Evolutionary conservation across 2,329 filamentous ascomycete species (phyloP), one percentile per base, ranked within the genome.

Genomic region (Botrytis squamosa): DNA sequence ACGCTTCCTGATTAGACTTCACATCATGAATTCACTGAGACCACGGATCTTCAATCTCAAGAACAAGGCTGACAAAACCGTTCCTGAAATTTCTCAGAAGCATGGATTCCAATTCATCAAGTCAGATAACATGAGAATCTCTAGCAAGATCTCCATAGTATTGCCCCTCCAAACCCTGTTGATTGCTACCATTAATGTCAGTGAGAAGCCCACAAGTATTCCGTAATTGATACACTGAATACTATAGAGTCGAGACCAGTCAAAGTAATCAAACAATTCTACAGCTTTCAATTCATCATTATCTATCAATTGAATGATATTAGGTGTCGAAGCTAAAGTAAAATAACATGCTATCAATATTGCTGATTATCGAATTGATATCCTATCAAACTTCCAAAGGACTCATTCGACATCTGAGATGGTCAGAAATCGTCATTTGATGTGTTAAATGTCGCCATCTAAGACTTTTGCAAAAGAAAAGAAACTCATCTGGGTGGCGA

Each of bases 21-120:
- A 1, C 7, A 7, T 29, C 5, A 6, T 5, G 16, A n/a, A n/a
- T 0, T 7, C 3, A 55, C 5, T n/a, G 12, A 55, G 25, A n/a
- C 16, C 25, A 8, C 4, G 3, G 14, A 29, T 25, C 25, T 55
- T 29, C 1, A 8, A 55, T 55, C 52, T 16, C 4, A 6, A 16
- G 0, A 16, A 29, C 12, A 55, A 29, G 25, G 12, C 14, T 55
- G 25, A 29, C 1, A 16, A 55, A 29, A 16, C 2, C 25, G 12
- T n/a, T 55, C 52, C 12, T 55, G 5, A 16, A 14, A 4, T 55
- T n/a, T 16, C 16, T 5, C 25, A 16, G 14, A 5, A 29, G 12
- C 5, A 8, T 7, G 7, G 6, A 29, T 55, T 55, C 2, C 14
- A 29, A 16, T 16, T 3, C 25, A 29, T 8, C 25, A 14, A 29